Percentiles rank a stretch among this genome's conserved stretches.
Evolutionary conservation across 2,329 filamentous ascomycete species (phyloP).

Genomic region (Aspergillus carbonarius): DNA sequence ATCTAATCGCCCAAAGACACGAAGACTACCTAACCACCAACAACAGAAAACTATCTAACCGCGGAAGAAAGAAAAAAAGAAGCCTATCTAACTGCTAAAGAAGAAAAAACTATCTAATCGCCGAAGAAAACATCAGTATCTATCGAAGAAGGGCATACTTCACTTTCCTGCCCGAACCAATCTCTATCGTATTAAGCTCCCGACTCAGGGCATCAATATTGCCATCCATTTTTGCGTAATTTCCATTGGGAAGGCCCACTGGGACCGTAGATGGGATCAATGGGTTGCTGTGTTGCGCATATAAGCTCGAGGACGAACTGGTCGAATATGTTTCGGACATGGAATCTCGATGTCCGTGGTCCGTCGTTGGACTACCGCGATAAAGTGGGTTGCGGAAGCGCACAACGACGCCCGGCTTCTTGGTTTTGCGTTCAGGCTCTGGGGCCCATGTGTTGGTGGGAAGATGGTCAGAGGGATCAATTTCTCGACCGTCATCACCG

Average conservation of each 20-base stretch:
- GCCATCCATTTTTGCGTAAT: conserved; percentile 29
- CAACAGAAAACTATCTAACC: background rate
- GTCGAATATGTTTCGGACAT: conserved; percentile 30
- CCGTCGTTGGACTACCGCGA: conserved; percentile 22
- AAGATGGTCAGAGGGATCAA: conserved; percentile 66
- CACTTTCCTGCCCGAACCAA: conserved; percentile 37
- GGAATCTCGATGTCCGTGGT: conserved; percentile 23
- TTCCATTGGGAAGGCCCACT: conserved; percentile 32
- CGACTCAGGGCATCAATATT: conserved; percentile 54
- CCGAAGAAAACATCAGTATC: background rate
- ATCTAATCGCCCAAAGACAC: background rate
- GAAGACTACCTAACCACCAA: background rate
- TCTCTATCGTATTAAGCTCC: conserved; percentile 56
- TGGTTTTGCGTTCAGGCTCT: conserved; percentile 60
- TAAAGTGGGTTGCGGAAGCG: conserved; percentile 44
- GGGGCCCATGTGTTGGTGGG: conserved; percentile 66
- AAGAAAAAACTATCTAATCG: background rate
- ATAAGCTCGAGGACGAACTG: conserved; percentile 30
- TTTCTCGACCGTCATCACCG: conserved; percentile 62
- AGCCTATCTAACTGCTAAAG: too few species aligned
- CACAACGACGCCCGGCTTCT: conserved; percentile 50
- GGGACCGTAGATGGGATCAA: conserved; percentile 47
- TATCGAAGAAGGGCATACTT: background rate
- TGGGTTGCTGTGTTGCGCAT: conserved; percentile 33
- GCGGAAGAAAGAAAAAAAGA: too few species aligned